Evolutionary conservation across 2,329 filamentous ascomycete species (phyloP), one percentile per base, ranked within the genome.

Genomic region (Colletotrichum phormii): DNA sequence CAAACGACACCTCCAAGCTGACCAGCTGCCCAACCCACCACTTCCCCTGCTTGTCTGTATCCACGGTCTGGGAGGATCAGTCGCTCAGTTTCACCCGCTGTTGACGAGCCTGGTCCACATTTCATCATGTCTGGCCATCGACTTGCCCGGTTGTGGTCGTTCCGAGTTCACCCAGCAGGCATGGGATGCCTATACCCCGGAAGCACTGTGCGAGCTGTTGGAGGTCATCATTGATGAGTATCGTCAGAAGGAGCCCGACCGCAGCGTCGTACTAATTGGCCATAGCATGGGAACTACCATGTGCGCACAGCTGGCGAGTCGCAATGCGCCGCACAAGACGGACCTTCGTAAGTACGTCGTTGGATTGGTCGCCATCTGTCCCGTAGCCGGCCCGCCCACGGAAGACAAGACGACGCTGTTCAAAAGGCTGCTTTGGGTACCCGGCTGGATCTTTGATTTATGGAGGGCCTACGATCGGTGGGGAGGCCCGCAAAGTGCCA

Each of bases 211-310:
- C 4, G 92, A 95, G 76, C 86, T 99, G 12, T 86, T 98, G 15
- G 91, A 92, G 69, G 88, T 86, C 1, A 89, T 95, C 37, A 95
- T 98, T 72, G 89, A 94, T 51, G 88, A 91, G 58, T 90, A 96
- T 78, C 90, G 93, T 53, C 91, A 94, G 75, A 88, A 87, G 55
- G 86, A 89, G 46, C 84, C 86, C 22, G 86, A 85, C 1, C 95
- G 98, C 80, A 89, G 91, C 4, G 89, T 98, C 15, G 88, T 98
- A 24, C 82, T 98, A 35, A 90, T 98, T 72, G 95, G 92, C 1
- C 97, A 99, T 79, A 98, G 95, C 80, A 93, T 98, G 90, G 97
- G 97, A 7, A 95, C 93, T 71, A 93, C 93, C 3, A 85, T 98
- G 24, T 90, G 92, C 6, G 92, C 94, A 31, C 84, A 92, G 18